phyloP scores from a whole-genome alignment of 495 filamentous ascomycete genomes.

The Podospora conica region DNA sequence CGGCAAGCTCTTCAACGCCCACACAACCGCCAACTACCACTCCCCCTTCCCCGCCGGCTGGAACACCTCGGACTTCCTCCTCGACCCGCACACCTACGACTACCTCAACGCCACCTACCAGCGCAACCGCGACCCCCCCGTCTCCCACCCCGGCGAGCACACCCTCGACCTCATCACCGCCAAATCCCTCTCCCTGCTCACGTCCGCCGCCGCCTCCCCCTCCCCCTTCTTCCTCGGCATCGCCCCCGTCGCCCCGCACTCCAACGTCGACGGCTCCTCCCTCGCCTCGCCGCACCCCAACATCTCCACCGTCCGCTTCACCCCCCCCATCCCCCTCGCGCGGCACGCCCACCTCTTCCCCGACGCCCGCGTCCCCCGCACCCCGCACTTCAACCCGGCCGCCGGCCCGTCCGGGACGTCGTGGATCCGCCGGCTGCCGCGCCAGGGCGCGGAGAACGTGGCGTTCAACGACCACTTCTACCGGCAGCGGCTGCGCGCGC shows the following conservation, averaged over 20 bases:
- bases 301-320: slow-evolving; percentile 31
- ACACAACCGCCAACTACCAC: slow-evolving; percentile 54
- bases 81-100: slow-evolving; percentile 66
- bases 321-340: slow-evolving; percentile 45
- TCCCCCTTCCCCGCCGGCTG: slow-evolving; percentile 52
- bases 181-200: slow-evolving; percentile 58
- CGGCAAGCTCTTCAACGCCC: slow-evolving; percentile 66
- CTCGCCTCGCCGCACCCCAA: slow-evolving; percentile 9
- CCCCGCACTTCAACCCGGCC: slow-evolving; percentile 46
- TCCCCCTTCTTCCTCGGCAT: slow-evolving; percentile 62
- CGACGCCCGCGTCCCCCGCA: slow-evolving; percentile 45
- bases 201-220: slow-evolving; percentile 48
- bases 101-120: slow-evolving; percentile 64
- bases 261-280: slow-evolving; percentile 37
- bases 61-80: slow-evolving; percentile 57
- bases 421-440: slow-evolving; percentile 53
- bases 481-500: slow-evolving; percentile 52
- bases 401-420: slow-evolving; percentile 49
- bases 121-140: slow-evolving; percentile 53
- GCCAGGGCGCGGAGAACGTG: slow-evolving; percentile 49
- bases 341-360: slow-evolving; percentile 45
- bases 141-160: slow-evolving; percentile 53
- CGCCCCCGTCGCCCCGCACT: slow-evolving; percentile 62
- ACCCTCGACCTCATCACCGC: slow-evolving; percentile 55
- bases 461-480: slow-evolving; percentile 66